Evolutionary conservation across 305 asterid species (phyloP), one percentile per base, ranked within the genome.

Genomic region (Rubia balearica): DNA sequence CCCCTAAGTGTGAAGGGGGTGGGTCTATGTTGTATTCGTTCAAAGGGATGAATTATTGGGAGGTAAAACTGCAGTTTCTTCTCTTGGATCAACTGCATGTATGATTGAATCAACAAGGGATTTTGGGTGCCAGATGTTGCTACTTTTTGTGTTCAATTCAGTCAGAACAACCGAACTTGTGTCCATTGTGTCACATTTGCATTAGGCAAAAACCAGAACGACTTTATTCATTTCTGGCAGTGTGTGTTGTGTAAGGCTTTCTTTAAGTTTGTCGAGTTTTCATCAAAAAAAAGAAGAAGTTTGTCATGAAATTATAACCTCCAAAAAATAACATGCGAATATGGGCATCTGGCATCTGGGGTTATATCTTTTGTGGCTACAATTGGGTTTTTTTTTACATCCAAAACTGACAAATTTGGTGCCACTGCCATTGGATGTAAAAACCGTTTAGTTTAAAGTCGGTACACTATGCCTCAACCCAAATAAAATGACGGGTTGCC

Each of bases 331-430:
- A 41, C 61, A 73, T 24, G 59, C 60, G 43, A 51, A 22, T 27
- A 73, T 72, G 76, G n/a, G n/a, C n/a, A n/a, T n/a, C n/a, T n/a
- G 76, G 16, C 53, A 73, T 53, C 61, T 17, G 38, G 61, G 64
- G 62, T 6, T 14, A 9, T 8, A 36, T 27, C 30, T 55, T 51
- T 55, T 65, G 65, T 40, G 71, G 71, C 67, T 65, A 41, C 16
- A 42, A 65, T 12, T 73, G 43, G 71, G 67, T 41, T 40, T 36
- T 55, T 65, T 41, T 65, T 65, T 5, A n/a, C 48, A 24, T 12
- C 60, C 33, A 30, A 30, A 30, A 1, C 3, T 30, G 33, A 30
- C 33, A 30, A 30, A 30, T 30, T 30, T 30, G 33, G 33, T n/a
- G n/a, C n/a, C n/a, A n/a, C n/a, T 30, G 33, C 33, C 33, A 1